These are phyloP conservation scores for Peterozyma toletana DNA, from an alignment of 805 yeast species.

Conservation along the genomic window DNA sequence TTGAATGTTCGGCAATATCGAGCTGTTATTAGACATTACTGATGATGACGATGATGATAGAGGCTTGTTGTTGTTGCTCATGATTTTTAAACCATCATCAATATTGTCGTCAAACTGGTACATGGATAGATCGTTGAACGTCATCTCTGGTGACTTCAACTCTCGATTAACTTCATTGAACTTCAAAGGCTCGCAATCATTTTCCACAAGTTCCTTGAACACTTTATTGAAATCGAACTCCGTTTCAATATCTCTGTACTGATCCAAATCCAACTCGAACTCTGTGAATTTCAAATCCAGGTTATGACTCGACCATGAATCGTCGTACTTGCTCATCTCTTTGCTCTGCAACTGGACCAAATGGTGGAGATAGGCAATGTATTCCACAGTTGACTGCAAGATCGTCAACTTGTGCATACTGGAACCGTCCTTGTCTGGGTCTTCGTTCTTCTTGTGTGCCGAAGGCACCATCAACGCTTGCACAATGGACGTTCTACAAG, in stretches of 20 bases:
- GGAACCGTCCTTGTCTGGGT: constrained; percentile 13
- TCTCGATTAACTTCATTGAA: constrained; percentile 6
- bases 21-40: not conserved
- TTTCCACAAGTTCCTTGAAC: constrained; percentile 20
- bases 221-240: constrained; percentile 44
- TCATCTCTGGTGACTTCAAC: not conserved
- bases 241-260: constrained; percentile 49
- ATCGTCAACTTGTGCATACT: constrained; percentile 73
- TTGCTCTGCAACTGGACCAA: constrained; percentile 44
- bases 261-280: constrained; percentile 51
- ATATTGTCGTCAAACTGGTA: not conserved
- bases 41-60: not conserved
- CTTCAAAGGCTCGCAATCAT: constrained; percentile 21
- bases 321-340: constrained; percentile 20
- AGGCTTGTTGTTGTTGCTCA: not conserved
- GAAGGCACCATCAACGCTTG: constrained; percentile 11
- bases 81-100: constrained; percentile 1
- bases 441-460: not conserved
- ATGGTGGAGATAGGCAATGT: constrained; percentile 62
- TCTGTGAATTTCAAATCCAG: constrained; percentile 38
- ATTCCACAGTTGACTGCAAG: constrained; percentile 76
- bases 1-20: constrained; percentile 4
- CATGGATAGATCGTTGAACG: not conserved
- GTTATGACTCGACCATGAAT: constrained; percentile 24
- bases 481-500: constrained; percentile 49